Percentiles rank a stretch among this genome's conserved stretches.
These are phyloP conservation scores for Backusella sp. DNA, from an alignment of 192 early-diverging fungal genomes.

Conservation along the genomic window DNA sequence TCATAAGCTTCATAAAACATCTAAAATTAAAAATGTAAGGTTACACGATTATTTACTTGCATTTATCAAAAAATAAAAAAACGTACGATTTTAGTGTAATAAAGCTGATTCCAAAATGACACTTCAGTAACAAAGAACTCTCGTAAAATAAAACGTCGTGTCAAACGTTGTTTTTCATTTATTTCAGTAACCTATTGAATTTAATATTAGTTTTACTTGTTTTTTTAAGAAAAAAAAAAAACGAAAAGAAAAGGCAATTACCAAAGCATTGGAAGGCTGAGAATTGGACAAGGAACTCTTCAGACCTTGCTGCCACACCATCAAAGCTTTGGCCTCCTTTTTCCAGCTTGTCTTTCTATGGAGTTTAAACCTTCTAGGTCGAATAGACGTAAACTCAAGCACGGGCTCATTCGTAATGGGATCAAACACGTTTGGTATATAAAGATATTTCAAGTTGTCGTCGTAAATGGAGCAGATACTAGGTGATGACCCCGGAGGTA, in stretches of 20 bases:
- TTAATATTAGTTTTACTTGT: not conserved
- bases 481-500: not conserved
- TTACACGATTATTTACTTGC: not conserved
- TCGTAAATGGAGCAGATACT: not conserved
- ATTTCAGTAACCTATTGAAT: conserved; percentile 12
- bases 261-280: not conserved
- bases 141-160: conserved; percentile 23
- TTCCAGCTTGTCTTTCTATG: not conserved
- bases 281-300: not conserved
- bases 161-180: conserved; percentile 5
- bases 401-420: not conserved
- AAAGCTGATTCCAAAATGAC: conserved; percentile 42
- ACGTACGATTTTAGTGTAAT: conserved; percentile 32
- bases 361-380: conserved; percentile 2
- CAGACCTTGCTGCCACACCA: conserved; percentile 9
- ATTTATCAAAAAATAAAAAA: not conserved
- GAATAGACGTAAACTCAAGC: conserved; percentile 8
- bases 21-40: conserved; percentile 17
- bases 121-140: conserved; percentile 31
- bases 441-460: conserved; percentile 1
- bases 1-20: conserved; percentile 37
- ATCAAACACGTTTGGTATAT: conserved; percentile 13
- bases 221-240: not conserved
- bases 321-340: conserved; percentile 11
- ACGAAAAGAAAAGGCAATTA: not conserved